Conservation (phyloP, 257 asterid species). For the Jacaranda mimosifolia region DNA sequence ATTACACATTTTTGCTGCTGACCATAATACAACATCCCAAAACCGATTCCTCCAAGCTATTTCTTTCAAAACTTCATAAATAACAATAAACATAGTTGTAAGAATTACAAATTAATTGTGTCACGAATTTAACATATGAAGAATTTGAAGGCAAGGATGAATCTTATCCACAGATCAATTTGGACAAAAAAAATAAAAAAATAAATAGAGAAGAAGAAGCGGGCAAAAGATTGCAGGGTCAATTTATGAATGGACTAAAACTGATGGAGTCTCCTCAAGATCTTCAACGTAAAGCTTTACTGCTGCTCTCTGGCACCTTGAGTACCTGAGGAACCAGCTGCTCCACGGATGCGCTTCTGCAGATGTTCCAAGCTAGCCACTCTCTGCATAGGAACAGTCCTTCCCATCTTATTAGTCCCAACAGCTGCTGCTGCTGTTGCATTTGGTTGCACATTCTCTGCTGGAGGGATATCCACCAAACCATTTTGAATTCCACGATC, state of each 20-base stretch:
- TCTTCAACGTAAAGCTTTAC: constrained; percentile 30
- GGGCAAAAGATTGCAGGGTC: no score
- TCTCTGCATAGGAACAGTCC: constrained; percentile 81
- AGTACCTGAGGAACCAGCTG: constrained; percentile 47
- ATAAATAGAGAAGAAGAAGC: neutral
- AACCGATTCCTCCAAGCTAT: no score
- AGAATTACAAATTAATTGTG: constrained; percentile 11
- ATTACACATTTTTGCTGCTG: no score
- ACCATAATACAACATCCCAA: no score
- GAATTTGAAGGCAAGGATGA: constrained; percentile 1
- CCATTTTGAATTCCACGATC: constrained; percentile 55
- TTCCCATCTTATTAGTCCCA: constrained; percentile 70
- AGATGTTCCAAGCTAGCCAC: constrained; percentile 96
- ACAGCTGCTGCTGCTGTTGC: no score
- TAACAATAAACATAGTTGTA: neutral
- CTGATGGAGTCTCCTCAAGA: neutral
- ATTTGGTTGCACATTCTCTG: constrained; percentile 44
- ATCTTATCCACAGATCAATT: constrained; percentile 16
- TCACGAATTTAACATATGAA: constrained; percentile 14
- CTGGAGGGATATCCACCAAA: constrained; percentile 47
- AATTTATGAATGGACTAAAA: neutral
- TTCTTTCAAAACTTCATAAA: no score
- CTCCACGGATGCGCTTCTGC: constrained; percentile 79
- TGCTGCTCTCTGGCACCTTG: constrained; percentile 47
- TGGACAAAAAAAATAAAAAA: neutral